These are phyloP conservation scores for Penicillium bovifimosum DNA, from an alignment of 495 filamentous ascomycete genomes.

Conservation along the genomic window DNA sequence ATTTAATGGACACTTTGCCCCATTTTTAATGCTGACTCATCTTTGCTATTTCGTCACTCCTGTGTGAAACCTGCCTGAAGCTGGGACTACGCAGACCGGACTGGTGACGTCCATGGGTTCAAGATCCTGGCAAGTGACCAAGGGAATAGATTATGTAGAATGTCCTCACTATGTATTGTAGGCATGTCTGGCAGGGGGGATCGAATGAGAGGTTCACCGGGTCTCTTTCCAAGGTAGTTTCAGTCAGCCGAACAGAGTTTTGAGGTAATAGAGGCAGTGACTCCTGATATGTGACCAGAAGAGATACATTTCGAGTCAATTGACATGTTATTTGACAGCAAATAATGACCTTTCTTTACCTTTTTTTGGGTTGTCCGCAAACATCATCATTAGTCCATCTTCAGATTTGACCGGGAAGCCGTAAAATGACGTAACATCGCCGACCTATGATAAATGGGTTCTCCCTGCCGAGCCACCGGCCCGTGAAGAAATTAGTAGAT, in stretches of 20 bases:
- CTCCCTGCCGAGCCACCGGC: slow-evolving; percentile 4
- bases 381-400: slow-evolving; percentile 8
- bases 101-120: slow-evolving; percentile 1
- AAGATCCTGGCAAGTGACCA: slow-evolving; percentile 1
- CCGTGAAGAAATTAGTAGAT: not conserved
- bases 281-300: too few relatives aligned
- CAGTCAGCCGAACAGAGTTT: too few relatives aligned
- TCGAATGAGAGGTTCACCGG: too few relatives aligned
- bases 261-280: too few relatives aligned
- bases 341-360: too few relatives aligned
- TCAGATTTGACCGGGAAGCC: slow-evolving; percentile 2
- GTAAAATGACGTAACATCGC: slow-evolving; percentile 5
- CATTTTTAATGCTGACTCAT: slow-evolving; percentile 5
- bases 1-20: not conserved
- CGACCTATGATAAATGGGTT: not conserved
- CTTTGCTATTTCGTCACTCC: slow-evolving; percentile 3
- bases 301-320: too few relatives aligned
- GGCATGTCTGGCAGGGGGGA: too few relatives aligned
- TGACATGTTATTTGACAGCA: too few relatives aligned
- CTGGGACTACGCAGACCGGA: not conserved
- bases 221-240: too few relatives aligned
- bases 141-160: not conserved
- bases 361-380: not conserved
- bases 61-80: not conserved
- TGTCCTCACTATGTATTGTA: not conserved